Evolutionary conservation across 495 filamentous ascomycete genomes (phyloP).

Genomic region (Penicillium cosmopolitanum): DNA sequence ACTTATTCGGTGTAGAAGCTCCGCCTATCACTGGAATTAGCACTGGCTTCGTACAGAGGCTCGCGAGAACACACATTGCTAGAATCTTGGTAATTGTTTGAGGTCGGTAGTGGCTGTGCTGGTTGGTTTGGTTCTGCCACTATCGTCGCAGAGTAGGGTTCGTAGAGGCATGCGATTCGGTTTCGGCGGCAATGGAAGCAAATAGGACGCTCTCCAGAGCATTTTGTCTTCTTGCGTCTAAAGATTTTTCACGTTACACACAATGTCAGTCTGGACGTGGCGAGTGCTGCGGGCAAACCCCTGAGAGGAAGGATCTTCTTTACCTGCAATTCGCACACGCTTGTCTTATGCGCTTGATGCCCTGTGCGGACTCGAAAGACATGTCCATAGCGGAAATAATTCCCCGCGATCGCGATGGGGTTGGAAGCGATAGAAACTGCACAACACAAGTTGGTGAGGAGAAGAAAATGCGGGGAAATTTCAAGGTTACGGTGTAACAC

Average conservation of each 20-base stretch:
- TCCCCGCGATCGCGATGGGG: not conserved
- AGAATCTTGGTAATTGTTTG: not conserved
- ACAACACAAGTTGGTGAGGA: constrained; percentile 1
- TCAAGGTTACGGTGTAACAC: not conserved
- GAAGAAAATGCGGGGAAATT: constrained; percentile 4
- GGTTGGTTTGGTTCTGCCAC: constrained; percentile 6
- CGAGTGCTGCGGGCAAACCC: not conserved
- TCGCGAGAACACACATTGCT: not conserved
- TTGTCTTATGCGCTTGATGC: constrained; percentile 32
- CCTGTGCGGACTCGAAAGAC: constrained; percentile 13
- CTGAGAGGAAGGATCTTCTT: not conserved
- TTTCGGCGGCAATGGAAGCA: constrained; percentile 34
- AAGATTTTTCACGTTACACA: not conserved
- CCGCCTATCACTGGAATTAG: constrained; percentile 3
- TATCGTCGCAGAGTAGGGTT: constrained; percentile 25
- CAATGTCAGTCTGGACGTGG: not conserved
- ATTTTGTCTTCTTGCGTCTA: constrained; percentile 38
- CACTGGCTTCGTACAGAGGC: not conserved
- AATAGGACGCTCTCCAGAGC: constrained; percentile 34
- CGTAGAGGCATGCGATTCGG: constrained; percentile 25
- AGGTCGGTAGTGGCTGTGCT: not conserved
- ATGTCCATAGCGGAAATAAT: constrained; percentile 11
- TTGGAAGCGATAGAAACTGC: not conserved
- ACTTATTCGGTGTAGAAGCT: constrained; percentile 25
- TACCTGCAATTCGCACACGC: constrained; percentile 38